A percentile compares a stretch with the other conserved stretches of the same genome.
These are phyloP conservation scores for Wickerhamiella azymoides DNA, from an alignment of 805 yeast species.

Conservation along the genomic window DNA sequence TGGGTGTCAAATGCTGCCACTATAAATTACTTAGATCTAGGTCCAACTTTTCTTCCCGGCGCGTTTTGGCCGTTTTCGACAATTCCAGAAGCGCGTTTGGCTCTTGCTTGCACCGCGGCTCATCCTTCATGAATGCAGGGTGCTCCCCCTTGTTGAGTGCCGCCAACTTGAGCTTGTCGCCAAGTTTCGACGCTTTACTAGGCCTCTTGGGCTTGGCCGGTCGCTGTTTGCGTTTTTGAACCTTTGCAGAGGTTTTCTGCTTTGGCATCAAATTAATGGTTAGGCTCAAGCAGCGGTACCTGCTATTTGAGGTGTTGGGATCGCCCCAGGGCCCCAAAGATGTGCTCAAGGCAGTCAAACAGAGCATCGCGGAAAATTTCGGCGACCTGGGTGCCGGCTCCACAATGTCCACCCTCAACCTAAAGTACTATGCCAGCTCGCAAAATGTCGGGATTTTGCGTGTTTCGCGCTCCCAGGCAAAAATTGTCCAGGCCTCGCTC, in stretches of 20 bases:
- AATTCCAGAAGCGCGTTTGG: neutral
- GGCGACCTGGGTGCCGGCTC: constrained; percentile 71
- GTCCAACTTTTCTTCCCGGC: neutral
- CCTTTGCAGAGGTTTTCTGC: neutral
- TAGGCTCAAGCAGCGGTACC: constrained; percentile 70
- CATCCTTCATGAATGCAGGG: constrained; percentile 1
- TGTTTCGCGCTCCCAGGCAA: constrained; percentile 51
- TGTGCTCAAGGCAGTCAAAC: constrained; percentile 31
- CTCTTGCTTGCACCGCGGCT: neutral
- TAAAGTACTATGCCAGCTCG: constrained; percentile 67
- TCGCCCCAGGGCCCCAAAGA: constrained; percentile 36
- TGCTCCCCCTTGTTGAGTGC: neutral
- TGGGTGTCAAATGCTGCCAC: neutral
- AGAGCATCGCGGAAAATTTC: constrained; percentile 44
- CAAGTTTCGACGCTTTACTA: neutral
- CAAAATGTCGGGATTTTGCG: constrained; percentile 79
- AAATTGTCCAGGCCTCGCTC: constrained; percentile 54
- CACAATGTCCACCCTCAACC: constrained; percentile 41
- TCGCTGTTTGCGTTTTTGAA: neutral
- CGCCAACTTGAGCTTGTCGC: neutral
- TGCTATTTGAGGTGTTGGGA: constrained; percentile 53
- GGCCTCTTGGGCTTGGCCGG: neutral
- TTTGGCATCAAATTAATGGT: constrained; percentile 43
- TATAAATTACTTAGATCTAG: constrained; percentile 1
- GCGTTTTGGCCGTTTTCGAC: neutral